Percentiles rank a stretch among this genome's conserved stretches.
These are phyloP conservation scores for Phytophthora parvispora DNA, from an alignment of 352 stramenopile species.

Conservation along the genomic window DNA sequence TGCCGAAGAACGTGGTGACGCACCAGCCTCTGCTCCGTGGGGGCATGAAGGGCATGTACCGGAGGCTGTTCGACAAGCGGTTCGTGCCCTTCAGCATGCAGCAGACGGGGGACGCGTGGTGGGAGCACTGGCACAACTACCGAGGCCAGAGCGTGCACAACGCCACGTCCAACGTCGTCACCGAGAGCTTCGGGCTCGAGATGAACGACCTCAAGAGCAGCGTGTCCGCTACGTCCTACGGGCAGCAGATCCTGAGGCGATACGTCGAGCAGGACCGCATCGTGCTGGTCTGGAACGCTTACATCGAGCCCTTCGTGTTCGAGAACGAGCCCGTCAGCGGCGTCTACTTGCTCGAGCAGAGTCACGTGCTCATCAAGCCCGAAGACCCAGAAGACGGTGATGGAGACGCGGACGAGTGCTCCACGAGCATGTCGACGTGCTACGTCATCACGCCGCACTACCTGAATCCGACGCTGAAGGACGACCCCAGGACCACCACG, in stretches of 20 bases:
- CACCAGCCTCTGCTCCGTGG: conserved; percentile 38
- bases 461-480: conserved; percentile 33
- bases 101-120: conserved; percentile 46
- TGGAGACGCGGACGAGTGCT: conserved; percentile 35
- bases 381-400: conserved; percentile 12
- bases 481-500: conserved; percentile 33
- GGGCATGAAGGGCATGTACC: conserved; percentile 46
- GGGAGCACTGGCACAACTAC: conserved; percentile 39
- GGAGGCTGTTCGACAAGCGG: conserved; percentile 42
- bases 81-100: conserved; percentile 43
- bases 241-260: conserved; percentile 64
- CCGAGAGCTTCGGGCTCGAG: conserved; percentile 66
- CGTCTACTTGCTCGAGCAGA: conserved; percentile 57
- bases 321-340: conserved; percentile 44
- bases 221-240: conserved; percentile 54
- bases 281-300: conserved; percentile 66
- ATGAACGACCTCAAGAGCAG: conserved; percentile 50
- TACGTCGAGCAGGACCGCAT: conserved; percentile 64
- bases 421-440: conserved; percentile 60
- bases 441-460: conserved; percentile 61
- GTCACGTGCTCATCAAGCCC: conserved; percentile 65
- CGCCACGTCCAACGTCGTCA: conserved; percentile 49
- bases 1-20: conserved; percentile 20
- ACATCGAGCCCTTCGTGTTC: conserved; percentile 67
- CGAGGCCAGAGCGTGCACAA: conserved; percentile 24